phyloP scores from a whole-genome alignment of 352 stramenopile species.

The Globisporangium iwayamae region DNA sequence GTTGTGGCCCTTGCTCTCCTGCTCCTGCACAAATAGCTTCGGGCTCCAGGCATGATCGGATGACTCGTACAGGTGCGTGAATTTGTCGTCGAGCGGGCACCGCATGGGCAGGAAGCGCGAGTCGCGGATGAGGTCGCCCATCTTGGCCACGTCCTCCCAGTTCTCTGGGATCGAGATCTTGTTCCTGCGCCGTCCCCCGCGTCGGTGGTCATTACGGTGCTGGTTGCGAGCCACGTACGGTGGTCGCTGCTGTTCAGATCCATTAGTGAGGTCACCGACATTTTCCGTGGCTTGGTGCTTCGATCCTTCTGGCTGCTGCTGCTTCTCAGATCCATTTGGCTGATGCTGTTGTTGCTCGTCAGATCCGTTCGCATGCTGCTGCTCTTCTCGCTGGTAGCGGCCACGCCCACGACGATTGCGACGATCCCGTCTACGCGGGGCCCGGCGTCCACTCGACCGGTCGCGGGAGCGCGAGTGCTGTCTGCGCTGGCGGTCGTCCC shows the following conservation, averaged over 20 bases:
- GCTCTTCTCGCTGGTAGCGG: not conserved
- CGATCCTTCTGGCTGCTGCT: slow-evolving; percentile 1
- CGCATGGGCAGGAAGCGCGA: slow-evolving; percentile 67
- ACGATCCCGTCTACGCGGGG: slow-evolving; percentile 3
- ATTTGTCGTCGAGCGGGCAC: slow-evolving; percentile 71
- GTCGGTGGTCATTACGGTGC: not conserved
- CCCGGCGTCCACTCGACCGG: not conserved
- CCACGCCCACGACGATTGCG: slow-evolving; percentile 3
- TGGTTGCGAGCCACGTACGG: not conserved
- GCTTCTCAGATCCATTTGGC: not conserved
- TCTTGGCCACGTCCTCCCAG: slow-evolving; percentile 77
- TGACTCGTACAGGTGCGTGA: slow-evolving; percentile 32
- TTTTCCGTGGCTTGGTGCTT: not conserved
- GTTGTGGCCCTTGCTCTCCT: slow-evolving; percentile 30
- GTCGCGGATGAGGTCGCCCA: slow-evolving; percentile 47
- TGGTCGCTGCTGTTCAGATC: not conserved
- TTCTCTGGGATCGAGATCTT: slow-evolving; percentile 66
- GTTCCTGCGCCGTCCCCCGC: slow-evolving; percentile 5
- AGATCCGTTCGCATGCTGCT: not conserved
- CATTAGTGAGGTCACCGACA: not conserved
- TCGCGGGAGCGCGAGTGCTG: slow-evolving; percentile 16
- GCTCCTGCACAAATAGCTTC: slow-evolving; percentile 43
- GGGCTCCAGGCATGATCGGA: slow-evolving; percentile 56
- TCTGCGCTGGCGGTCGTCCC: slow-evolving; percentile 8
- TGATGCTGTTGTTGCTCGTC: not conserved